These are phyloP conservation scores for Monilinia vaccinii-corymbosi DNA, from an alignment of 2,329 filamentous ascomycete genomes.

Conservation along the genomic window DNA sequence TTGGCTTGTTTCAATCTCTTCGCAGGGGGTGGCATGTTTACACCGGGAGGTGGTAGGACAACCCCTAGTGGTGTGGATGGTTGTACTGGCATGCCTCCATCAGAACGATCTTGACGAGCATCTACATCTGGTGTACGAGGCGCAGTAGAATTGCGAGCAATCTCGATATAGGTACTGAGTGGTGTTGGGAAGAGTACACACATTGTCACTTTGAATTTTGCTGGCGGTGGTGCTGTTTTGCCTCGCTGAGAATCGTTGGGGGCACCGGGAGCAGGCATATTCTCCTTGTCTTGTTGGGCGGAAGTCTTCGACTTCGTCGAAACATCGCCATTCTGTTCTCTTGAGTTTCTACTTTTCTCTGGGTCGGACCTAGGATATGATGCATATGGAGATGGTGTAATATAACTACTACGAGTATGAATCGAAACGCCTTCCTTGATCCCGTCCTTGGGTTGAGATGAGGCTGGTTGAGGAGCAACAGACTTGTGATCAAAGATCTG, in stretches of 20 bases:
- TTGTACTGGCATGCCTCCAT: slow-evolving; percentile 29
- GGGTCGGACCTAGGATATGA: slow-evolving; percentile 55
- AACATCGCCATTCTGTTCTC: slow-evolving; percentile 27
- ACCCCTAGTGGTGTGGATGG: slow-evolving; percentile 58
- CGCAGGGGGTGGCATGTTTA: slow-evolving; percentile 47
- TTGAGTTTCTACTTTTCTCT: slow-evolving; percentile 27
- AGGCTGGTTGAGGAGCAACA: slow-evolving; percentile 49
- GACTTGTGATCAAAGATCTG: slow-evolving; percentile 85
- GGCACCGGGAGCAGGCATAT: slow-evolving; percentile 43
- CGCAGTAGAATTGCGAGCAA: slow-evolving; percentile 50
- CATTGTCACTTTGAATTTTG: slow-evolving; percentile 61
- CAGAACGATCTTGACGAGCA: slow-evolving; percentile 32
- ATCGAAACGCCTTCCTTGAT: slow-evolving; percentile 70
- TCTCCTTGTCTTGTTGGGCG: slow-evolving; percentile 48
- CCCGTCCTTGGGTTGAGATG: slow-evolving; percentile 42
- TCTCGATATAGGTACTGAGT: slow-evolving; percentile 64
- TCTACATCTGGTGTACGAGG: slow-evolving; percentile 51
- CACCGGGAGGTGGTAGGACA: slow-evolving; percentile 51
- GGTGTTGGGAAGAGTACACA: slow-evolving; percentile 79
- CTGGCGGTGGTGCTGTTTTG: slow-evolving; percentile 32
- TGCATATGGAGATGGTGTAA: slow-evolving; percentile 81
- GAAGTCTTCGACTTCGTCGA: slow-evolving; percentile 21
- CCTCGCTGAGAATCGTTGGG: slow-evolving; percentile 37
- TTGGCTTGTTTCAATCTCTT: slow-evolving; percentile 62
- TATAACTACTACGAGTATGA: slow-evolving; percentile 82